Evolutionary conservation across 1,284 basidiomycete genomes (phyloP), one percentile per base, ranked within the genome.

Genomic region (Wallemia hederae): DNA sequence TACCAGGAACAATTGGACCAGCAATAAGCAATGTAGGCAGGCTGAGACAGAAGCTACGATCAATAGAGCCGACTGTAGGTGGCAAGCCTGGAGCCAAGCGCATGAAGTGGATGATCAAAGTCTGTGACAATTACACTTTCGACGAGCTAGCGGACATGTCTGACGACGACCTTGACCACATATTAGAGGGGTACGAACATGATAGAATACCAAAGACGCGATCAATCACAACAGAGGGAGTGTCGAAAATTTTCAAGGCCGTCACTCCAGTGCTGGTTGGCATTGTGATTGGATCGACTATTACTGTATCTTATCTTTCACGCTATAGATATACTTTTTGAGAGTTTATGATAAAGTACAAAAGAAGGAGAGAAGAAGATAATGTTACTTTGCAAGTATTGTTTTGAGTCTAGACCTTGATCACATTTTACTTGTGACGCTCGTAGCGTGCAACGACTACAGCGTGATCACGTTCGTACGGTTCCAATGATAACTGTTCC

Each of bases 31-130:
- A 79, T 62, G 82, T 94, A 58, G 94, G 77, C 0, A 65, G 66
- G 55, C 65, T 78, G 2, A 63, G 77, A 7, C 64, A 62, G 5
- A 72, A 73, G 65, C 63, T 78, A 60, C 66, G 77, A 2, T 69
- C 71, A 61, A 63, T 69, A n/a, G 76, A 72, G 2, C 73, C 72
- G 0, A 73, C 71, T 62, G 71, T 70, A 1, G 88, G 85, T n/a
- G 80, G 82, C 9, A 73, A 76, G 55, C 66, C 82, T 59, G 80
- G 85, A 58, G 78, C 78, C 67, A 75, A 75, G 67, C 75, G 92
- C 67, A 98, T 98, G 92, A 77, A 78, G 64, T 97, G 90, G 91
- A 96, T 97, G 86, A 80, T 85, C 27, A 77, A 79, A 61, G 75
- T 96, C 2, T 96, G 90, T 71, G 86, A 88, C 63, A 71, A 74